phyloP scores from a whole-genome alignment of 352 stramenopile genomes.

The Globisporangium megalacanthum region DNA sequence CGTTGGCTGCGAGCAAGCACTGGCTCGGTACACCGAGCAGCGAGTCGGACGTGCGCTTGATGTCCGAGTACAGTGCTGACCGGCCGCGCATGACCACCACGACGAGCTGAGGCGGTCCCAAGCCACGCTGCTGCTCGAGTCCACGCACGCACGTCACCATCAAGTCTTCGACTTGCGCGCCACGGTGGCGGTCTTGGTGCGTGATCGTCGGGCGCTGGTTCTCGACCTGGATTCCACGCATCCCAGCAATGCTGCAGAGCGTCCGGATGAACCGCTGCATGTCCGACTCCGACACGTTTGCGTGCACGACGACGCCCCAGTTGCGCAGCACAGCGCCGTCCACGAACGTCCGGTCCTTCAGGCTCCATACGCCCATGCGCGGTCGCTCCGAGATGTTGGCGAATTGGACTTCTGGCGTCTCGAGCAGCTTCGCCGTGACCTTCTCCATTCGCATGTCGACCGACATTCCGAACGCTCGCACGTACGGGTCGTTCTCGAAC shows the following conservation, averaged over 20 bases:
- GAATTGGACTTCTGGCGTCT: slow-evolving; percentile 62
- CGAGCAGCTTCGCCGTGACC: slow-evolving; percentile 40
- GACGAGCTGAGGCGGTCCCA: slow-evolving; percentile 37
- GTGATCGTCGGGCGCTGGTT: slow-evolving; percentile 36
- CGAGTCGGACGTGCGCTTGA: slow-evolving; percentile 71
- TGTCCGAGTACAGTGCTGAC: slow-evolving; percentile 43
- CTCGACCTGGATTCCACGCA: slow-evolving; percentile 32
- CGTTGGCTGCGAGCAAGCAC: slow-evolving; percentile 51
- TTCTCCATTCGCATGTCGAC: slow-evolving; percentile 46
- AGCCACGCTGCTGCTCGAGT: slow-evolving; percentile 24
- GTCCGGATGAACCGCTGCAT: slow-evolving; percentile 36
- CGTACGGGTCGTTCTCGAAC: slow-evolving; percentile 66
- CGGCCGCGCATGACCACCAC: slow-evolving; percentile 52
- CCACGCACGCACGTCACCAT: slow-evolving; percentile 52
- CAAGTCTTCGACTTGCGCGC: slow-evolving; percentile 42
- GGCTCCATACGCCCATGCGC: slow-evolving; percentile 60
- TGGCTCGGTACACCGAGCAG: slow-evolving; percentile 62
- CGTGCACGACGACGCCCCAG: slow-evolving; percentile 53
- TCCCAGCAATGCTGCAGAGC: slow-evolving; percentile 28
- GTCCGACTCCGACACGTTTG: slow-evolving; percentile 26
- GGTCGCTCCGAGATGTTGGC: slow-evolving; percentile 54
- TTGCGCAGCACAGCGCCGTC: slow-evolving; percentile 37
- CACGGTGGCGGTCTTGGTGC: slow-evolving; percentile 28
- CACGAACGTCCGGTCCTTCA: slow-evolving; percentile 69
- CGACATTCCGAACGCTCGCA: slow-evolving; percentile 57